Percentiles rank a stretch among this genome's conserved stretches.
These are phyloP conservation scores for Escallonia rubra DNA, from an alignment of 129 eudicot genomes.

Conservation along the genomic window DNA sequence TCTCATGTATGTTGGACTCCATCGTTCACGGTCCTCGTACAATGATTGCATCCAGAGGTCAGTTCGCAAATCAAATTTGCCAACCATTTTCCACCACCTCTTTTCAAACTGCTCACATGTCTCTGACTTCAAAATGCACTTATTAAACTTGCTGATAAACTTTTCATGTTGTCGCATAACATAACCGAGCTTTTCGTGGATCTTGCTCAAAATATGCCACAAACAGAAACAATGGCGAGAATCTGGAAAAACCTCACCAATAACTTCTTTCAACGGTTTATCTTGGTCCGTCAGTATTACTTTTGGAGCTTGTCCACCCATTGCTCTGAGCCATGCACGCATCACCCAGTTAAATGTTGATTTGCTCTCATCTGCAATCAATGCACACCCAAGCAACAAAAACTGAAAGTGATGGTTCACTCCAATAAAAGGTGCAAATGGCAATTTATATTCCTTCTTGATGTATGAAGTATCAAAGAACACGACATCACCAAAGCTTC, in stretches of 20 bases:
- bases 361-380: slow-evolving; percentile 27
- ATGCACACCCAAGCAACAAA: slow-evolving; percentile 24
- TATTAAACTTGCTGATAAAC: slow-evolving; percentile 22
- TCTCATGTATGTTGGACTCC: slow-evolving; percentile 25
- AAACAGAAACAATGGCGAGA: slow-evolving; percentile 33
- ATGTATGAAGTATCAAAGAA: slow-evolving; percentile 20
- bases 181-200: slow-evolving; percentile 22
- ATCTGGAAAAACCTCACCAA: slow-evolving; percentile 27
- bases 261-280: slow-evolving; percentile 17
- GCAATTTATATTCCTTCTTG: slow-evolving; percentile 24
- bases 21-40: slow-evolving; percentile 25
- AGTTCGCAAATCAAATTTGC: slow-evolving; percentile 21
- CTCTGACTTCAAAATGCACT: slow-evolving; percentile 24
- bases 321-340: slow-evolving; percentile 31
- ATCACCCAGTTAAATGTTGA: slow-evolving; percentile 28
- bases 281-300: slow-evolving; percentile 29
- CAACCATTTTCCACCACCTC: slow-evolving; percentile 38
- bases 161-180: slow-evolving; percentile 22
- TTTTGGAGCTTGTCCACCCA: slow-evolving; percentile 33
- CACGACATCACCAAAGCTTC: slow-evolving; percentile 30
- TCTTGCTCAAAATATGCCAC: slow-evolving; percentile 27
- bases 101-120: slow-evolving; percentile 24
- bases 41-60: slow-evolving; percentile 25
- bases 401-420: slow-evolving; percentile 32
- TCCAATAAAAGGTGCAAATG: slow-evolving; percentile 32